These are phyloP conservation scores for Acanthamoeba polyphaga DNA, from an alignment of 208 protist species.

Conservation along the genomic window DNA sequence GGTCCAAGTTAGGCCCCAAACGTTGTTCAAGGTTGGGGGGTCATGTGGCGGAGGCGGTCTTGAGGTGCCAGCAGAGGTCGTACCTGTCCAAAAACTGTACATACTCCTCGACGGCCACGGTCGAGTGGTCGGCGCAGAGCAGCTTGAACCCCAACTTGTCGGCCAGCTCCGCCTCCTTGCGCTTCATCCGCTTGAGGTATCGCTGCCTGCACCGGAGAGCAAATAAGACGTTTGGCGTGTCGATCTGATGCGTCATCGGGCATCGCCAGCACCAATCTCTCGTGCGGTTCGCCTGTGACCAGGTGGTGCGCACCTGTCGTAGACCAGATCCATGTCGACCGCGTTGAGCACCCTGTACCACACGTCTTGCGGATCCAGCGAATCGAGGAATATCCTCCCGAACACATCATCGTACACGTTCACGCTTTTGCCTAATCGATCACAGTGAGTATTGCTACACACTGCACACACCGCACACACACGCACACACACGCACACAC, in stretches of 20 bases:
- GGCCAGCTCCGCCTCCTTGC: constrained; percentile 9
- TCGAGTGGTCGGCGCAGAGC: constrained; percentile 47
- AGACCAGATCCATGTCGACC: constrained; percentile 2
- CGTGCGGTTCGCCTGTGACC: too few species aligned
- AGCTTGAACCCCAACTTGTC: constrained; percentile 24
- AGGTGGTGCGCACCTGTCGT: too few species aligned
- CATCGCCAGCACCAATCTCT: too few species aligned
- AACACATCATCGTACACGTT: constrained; percentile 55
- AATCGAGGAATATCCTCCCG: constrained; percentile 41
- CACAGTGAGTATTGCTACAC: not conserved
- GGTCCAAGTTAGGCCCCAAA: too few species aligned
- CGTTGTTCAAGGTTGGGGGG: too few species aligned
- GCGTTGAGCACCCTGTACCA: constrained; percentile 14
- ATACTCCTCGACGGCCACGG: not conserved
- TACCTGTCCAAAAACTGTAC: constrained; percentile 22
- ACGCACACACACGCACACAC: too few species aligned
- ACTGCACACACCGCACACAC: not conserved
- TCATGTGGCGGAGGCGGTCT: too few species aligned
- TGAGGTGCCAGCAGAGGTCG: not conserved
- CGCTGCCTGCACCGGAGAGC: constrained; percentile 1
- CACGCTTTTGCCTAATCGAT: not conserved
- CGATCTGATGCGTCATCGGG: too few species aligned
- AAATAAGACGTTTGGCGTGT: too few species aligned
- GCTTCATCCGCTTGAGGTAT: constrained; percentile 8
- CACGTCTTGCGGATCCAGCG: not conserved